phyloP scores from a whole-genome alignment of 495 filamentous ascomycete genomes.

The Peziza echinospora region DNA sequence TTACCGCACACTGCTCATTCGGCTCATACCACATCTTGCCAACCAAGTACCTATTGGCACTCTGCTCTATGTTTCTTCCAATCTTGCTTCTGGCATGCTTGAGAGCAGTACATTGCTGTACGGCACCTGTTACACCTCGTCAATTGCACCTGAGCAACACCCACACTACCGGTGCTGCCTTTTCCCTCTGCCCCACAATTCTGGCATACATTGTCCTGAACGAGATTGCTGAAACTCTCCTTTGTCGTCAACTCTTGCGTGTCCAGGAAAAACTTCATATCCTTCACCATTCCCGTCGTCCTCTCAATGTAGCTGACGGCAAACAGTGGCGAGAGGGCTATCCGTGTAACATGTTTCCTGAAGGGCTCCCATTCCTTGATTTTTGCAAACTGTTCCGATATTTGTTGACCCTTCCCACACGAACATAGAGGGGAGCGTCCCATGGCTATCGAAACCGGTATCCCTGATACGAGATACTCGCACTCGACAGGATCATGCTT shows the following conservation, averaged over 20 bases:
- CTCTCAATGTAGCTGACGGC: constrained; percentile 11
- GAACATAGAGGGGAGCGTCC: constrained; percentile 17
- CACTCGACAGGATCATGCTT: constrained; percentile 24
- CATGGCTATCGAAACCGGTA: constrained; percentile 18
- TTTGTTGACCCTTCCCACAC: constrained; percentile 21
- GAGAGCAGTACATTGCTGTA: constrained; percentile 30
- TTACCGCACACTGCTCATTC: too few species aligned
- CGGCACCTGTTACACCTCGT: constrained; percentile 32
- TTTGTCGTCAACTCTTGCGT: neutral
- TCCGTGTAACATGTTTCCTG: constrained; percentile 11
- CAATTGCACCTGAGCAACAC: constrained; percentile 3
- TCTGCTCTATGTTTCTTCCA: constrained; percentile 33
- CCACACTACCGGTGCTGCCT: constrained; percentile 4
- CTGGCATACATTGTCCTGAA: neutral
- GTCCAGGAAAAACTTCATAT: constrained; percentile 1
- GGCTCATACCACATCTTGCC: too few species aligned
- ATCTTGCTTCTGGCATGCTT: constrained; percentile 32
- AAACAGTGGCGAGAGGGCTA: constrained; percentile 13
- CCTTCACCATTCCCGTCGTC: constrained; percentile 2
- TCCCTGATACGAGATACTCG: constrained; percentile 24
- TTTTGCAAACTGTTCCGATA: constrained; percentile 12
- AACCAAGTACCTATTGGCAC: constrained; percentile 22
- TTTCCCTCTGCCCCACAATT: neutral
- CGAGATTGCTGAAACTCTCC: neutral
- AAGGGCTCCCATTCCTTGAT: constrained; percentile 10